phyloP scores from a whole-genome alignment of 306 rosid species.

The Quercus mongolica region DNA sequence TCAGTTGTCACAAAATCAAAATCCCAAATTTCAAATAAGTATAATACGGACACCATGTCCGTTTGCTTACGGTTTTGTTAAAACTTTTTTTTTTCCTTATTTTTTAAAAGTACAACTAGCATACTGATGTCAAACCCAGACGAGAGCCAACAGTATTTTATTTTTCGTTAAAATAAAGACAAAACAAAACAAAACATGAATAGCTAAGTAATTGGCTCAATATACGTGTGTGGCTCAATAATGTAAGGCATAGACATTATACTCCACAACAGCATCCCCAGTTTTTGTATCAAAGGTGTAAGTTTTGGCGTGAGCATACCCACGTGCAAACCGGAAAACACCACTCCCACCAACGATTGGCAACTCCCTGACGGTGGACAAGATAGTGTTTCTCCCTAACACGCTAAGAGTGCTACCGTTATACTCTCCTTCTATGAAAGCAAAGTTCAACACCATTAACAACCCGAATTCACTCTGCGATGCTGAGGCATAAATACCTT shows the following conservation, averaged over 20 bases:
- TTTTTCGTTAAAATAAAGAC: too few relatives aligned
- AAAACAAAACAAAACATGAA: not conserved
- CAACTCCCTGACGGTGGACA: conserved; percentile 36
- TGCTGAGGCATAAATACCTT: conserved; percentile 45
- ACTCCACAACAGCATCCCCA: conserved; percentile 45
- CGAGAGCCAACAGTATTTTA: too few relatives aligned
- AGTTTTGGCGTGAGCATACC: conserved; percentile 46
- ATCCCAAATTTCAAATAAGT: too few relatives aligned
- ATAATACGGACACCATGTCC: too few relatives aligned
- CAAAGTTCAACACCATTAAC: conserved; percentile 34
- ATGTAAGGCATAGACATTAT: conserved; percentile 40
- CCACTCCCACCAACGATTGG: conserved; percentile 54
- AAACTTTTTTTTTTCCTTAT: too few relatives aligned
- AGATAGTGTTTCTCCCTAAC: conserved; percentile 35
- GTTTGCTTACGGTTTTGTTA: too few relatives aligned
- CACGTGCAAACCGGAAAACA: conserved; percentile 45
- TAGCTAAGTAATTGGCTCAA: not conserved
- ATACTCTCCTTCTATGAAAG: conserved; percentile 33
- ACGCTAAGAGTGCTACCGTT: conserved; percentile 47
- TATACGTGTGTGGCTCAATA: not conserved
- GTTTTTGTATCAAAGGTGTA: conserved; percentile 2
- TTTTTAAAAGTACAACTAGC: too few relatives aligned
- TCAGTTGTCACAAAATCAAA: too few relatives aligned
- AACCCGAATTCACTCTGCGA: conserved; percentile 30
- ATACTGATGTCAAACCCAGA: too few relatives aligned